Evolutionary conservation across 2,329 filamentous ascomycete species (phyloP).

Genomic region (Fusarium redolens): DNA sequence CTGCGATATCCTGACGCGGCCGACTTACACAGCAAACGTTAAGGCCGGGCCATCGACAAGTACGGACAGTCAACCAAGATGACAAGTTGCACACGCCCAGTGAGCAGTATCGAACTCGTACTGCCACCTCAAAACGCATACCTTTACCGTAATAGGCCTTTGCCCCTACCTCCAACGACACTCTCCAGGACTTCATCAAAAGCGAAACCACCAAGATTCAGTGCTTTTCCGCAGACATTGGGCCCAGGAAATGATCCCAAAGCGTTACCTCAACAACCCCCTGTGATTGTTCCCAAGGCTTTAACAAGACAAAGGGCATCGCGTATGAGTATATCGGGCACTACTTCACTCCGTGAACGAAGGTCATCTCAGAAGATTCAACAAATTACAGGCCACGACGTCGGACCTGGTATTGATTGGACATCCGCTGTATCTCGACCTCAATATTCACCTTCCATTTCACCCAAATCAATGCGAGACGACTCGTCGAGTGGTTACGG

Average conservation of each 20-base stretch:
- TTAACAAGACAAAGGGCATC: conserved; percentile 31
- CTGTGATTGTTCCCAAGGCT: conserved; percentile 16
- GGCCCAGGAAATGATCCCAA: conserved; percentile 38
- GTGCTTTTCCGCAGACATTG: conserved; percentile 27
- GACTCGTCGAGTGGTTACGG: conserved; percentile 42
- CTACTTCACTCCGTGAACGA: conserved; percentile 33
- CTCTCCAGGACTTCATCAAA: conserved; percentile 16
- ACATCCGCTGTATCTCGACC: conserved; percentile 5
- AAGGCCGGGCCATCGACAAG: neutral
- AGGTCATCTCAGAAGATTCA: conserved; percentile 54
- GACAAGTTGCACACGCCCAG: conserved; percentile 25
- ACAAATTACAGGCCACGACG: conserved; percentile 55
- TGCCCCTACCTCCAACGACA: conserved; percentile 35
- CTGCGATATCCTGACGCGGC: conserved; percentile 10
- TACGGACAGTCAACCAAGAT: conserved; percentile 18
- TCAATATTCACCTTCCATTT: conserved; percentile 34
- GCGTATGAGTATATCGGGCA: conserved; percentile 33
- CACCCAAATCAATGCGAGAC: conserved; percentile 32
- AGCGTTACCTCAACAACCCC: conserved; percentile 28
- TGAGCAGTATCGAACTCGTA: conserved; percentile 33
- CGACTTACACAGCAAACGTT: neutral
- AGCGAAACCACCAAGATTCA: conserved; percentile 28
- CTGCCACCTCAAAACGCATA: conserved; percentile 40
- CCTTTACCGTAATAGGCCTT: conserved; percentile 36
- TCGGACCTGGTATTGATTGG: conserved; percentile 45